Conservation (phyloP, 1,284 basidiomycete species). For the Filobasidium uniguttulatum region DNA sequence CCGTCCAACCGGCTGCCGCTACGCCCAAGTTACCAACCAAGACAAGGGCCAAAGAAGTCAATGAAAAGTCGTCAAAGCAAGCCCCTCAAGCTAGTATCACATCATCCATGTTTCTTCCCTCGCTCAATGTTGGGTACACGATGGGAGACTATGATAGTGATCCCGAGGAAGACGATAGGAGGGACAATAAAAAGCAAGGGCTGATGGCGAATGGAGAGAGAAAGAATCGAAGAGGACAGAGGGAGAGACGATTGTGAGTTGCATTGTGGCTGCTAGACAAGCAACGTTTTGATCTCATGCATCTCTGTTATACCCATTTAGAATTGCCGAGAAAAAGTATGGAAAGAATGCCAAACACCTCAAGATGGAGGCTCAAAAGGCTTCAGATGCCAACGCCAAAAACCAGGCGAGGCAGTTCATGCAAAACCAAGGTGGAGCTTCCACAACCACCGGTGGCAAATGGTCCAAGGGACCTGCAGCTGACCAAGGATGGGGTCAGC, state of each 20-base stretch:
- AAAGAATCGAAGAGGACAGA: conserved; percentile 84
- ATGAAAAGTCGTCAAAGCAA: conserved; percentile 4
- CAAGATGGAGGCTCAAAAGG: conserved; percentile 42
- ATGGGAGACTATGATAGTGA: conserved; percentile 54
- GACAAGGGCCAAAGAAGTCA: no score
- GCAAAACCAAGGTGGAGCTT: conserved; percentile 6
- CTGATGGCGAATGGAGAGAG: conserved; percentile 34
- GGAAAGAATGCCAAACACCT: conserved; percentile 82
- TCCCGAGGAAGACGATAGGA: conserved; percentile 45
- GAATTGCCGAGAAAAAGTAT: conserved; percentile 96
- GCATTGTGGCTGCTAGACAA: neutral
- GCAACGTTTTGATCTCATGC: neutral
- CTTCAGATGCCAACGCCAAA: neutral
- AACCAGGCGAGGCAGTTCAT: conserved; percentile 2
- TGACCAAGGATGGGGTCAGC: conserved; percentile 25
- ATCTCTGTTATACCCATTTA: no score
- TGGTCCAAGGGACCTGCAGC: conserved; percentile 16
- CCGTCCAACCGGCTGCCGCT: neutral
- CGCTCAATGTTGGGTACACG: conserved; percentile 69
- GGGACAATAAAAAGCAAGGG: conserved; percentile 42
- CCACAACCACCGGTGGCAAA: neutral
- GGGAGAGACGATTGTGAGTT: conserved; percentile 78
- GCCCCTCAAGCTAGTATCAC: no score
- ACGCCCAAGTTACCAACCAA: no score
- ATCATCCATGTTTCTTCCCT: conserved; percentile 72